phyloP scores from a whole-genome alignment of 2,329 filamentous ascomycete genomes.

The Elsinoe necatrix region DNA sequence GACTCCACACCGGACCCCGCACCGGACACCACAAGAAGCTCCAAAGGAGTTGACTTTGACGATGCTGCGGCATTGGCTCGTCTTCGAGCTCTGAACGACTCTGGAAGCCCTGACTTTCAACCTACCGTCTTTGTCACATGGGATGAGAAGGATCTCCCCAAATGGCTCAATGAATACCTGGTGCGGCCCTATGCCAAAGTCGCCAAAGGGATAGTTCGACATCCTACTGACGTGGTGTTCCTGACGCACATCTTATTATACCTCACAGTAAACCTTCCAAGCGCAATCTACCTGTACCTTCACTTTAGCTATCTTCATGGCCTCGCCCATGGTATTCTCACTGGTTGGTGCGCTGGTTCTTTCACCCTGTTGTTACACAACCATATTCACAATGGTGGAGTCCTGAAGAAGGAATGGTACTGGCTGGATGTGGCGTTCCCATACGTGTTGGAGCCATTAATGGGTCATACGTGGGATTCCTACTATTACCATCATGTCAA shows the following conservation, averaged over 20 bases:
- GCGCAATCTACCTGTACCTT: constrained; percentile 56
- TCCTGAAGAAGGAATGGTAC: constrained; percentile 49
- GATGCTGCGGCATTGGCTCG: neutral
- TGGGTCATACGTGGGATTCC: constrained; percentile 78
- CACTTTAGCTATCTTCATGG: constrained; percentile 34
- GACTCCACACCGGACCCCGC: too few relatives aligned
- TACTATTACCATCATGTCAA: constrained; percentile 84
- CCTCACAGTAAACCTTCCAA: constrained; percentile 59
- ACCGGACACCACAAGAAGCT: neutral
- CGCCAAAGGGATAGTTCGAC: constrained; percentile 51
- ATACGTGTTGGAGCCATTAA: constrained; percentile 64
- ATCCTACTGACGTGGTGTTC: constrained; percentile 67
- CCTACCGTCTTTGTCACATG: neutral
- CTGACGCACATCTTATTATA: constrained; percentile 68
- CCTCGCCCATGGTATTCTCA: constrained; percentile 40
- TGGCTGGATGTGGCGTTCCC: constrained; percentile 59
- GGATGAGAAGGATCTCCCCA: neutral
- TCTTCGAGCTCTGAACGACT: neutral
- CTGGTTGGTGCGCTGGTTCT: constrained; percentile 59
- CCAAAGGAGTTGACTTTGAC: neutral
- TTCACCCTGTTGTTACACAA: constrained; percentile 81
- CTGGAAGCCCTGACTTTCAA: neutral
- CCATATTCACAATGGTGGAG: constrained; percentile 69
- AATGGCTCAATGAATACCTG: constrained; percentile 39
- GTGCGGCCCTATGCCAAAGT: constrained; percentile 52